These are phyloP conservation scores for Kluyveromyces nonfermentans DNA, from an alignment of 805 yeast genomes.

Conservation along the genomic window DNA sequence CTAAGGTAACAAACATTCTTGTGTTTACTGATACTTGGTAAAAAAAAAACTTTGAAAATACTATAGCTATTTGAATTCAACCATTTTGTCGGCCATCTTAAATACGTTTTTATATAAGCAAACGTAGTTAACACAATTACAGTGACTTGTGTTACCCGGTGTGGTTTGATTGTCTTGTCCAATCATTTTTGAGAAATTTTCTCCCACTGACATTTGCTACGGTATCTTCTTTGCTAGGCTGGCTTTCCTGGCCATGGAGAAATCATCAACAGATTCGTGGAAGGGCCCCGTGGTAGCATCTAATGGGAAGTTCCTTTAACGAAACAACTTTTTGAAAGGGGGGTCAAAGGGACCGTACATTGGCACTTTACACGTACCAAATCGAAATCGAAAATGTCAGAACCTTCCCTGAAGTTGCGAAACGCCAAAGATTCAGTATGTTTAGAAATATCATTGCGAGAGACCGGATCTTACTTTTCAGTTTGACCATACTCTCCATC, in stretches of 20 bases:
- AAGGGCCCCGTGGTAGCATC: not conserved
- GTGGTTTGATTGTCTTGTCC: not conserved
- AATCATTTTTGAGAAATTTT: not conserved
- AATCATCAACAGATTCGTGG: not conserved
- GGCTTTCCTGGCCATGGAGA: not conserved
- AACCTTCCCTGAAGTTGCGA: conserved; percentile 28
- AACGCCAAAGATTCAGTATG: conserved; percentile 33
- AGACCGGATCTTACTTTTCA: too few relatives aligned
- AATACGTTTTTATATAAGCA: too few relatives aligned
- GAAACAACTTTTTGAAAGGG: not conserved
- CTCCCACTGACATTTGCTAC: not conserved
- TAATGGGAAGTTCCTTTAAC: not conserved
- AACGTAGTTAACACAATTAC: too few relatives aligned
- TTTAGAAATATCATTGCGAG: conserved; percentile 3
- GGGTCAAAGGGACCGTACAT: not conserved
- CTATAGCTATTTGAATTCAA: not conserved
- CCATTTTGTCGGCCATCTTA: not conserved
- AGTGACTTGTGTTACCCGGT: not conserved
- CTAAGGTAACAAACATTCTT: too few relatives aligned
- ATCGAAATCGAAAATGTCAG: conserved; percentile 10
- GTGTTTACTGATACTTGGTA: too few relatives aligned
- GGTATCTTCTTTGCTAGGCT: not conserved
- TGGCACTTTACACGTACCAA: not conserved
- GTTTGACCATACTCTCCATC: too few relatives aligned
- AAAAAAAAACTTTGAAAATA: not conserved